Conservation (phyloP, 2,329 filamentous ascomycete genomes). For the Myriosclerotinia duriaeana region DNA sequence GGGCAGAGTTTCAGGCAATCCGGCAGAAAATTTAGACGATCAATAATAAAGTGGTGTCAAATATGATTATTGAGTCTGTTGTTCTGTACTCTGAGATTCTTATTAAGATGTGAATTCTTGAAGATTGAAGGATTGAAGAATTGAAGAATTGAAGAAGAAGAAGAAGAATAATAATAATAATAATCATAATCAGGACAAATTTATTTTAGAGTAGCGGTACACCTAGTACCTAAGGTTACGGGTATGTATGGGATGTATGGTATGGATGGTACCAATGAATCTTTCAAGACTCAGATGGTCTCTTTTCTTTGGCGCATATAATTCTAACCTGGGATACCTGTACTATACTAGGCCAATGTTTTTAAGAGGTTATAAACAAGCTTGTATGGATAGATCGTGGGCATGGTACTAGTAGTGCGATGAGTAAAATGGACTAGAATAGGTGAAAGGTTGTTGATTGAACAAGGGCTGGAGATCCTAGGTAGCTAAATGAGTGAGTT, state of each 20-base stretch:
- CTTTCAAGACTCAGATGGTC: background rate
- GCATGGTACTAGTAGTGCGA: background rate
- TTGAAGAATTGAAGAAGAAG: no score
- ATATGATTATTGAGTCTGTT: no score
- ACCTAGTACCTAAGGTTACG: no score
- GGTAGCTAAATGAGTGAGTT: background rate
- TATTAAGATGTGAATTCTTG: no score
- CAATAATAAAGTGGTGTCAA: background rate
- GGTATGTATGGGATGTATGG: no score
- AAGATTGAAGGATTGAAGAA: no score
- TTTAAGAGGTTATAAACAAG: background rate
- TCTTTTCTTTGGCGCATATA: background rate
- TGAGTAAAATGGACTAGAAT: background rate
- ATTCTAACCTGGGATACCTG: background rate
- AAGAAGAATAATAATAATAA: no score
- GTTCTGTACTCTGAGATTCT: no score
- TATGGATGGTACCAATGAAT: background rate
- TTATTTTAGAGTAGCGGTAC: no score
- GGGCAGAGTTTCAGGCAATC: slow-evolving; percentile 13
- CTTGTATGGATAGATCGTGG: slow-evolving; percentile 5
- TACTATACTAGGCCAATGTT: background rate
- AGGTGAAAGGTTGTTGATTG: background rate
- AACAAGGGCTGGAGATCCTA: background rate
- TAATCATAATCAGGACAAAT: no score
- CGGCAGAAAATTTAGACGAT: slow-evolving; percentile 14